phyloP scores from a whole-genome alignment of 768 basidiomycete species.

The Boletus insuetus region DNA sequence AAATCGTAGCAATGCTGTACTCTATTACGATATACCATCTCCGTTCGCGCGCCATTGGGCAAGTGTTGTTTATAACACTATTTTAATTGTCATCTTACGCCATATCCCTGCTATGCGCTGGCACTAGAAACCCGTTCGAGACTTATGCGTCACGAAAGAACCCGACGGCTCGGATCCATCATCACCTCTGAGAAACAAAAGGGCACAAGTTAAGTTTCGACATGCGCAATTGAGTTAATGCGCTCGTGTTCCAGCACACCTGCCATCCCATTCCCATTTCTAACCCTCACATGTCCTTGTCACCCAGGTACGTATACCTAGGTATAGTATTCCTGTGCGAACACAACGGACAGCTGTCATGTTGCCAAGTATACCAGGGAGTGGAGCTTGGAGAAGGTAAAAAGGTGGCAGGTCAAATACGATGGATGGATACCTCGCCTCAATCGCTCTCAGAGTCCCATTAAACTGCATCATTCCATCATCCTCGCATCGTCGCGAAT shows the following conservation, averaged over 20 bases:
- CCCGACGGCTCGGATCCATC: constrained; percentile 15
- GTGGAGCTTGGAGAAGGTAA: too few relatives aligned
- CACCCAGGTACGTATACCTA: not conserved
- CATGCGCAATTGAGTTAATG: constrained; percentile 7
- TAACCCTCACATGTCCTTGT: not conserved
- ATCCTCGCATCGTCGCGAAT: not conserved
- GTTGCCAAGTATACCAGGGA: not conserved
- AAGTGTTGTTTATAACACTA: constrained; percentile 1
- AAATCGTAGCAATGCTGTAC: constrained; percentile 23
- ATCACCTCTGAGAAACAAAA: not conserved
- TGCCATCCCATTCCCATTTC: constrained; percentile 9
- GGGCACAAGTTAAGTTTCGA: constrained; percentile 8
- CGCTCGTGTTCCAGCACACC: not conserved
- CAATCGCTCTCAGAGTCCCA: not conserved
- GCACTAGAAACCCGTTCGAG: not conserved
- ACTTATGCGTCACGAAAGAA: not conserved
- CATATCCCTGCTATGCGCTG: not conserved
- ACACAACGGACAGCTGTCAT: constrained; percentile 2
- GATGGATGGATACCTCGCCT: not conserved
- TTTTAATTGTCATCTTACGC: not conserved
- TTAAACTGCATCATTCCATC: not conserved
- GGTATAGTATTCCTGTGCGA: constrained; percentile 11
- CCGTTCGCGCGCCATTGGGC: not conserved
- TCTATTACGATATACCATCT: constrained; percentile 10
- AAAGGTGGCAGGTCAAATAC: too few relatives aligned